These are phyloP conservation scores for Xylariaceae sp. DNA, from an alignment of 2,329 filamentous ascomycete genomes.

Conservation along the genomic window DNA sequence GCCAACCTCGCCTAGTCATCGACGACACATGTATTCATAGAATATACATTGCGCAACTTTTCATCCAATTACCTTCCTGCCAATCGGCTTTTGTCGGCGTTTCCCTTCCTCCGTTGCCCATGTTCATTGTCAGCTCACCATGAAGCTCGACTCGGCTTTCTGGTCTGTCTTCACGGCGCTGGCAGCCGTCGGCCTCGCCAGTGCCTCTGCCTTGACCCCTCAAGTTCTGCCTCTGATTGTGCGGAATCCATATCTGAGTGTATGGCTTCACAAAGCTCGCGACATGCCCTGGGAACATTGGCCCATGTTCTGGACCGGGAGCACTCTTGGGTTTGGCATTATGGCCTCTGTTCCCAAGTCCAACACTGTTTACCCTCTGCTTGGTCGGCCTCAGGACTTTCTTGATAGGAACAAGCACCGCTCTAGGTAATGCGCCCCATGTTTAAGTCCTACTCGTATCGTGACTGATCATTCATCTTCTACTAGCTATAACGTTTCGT, in stretches of 20 bases:
- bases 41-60: constrained; percentile 4
- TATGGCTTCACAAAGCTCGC: constrained; percentile 63
- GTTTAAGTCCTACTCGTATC: too few relatives aligned
- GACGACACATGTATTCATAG: neutral
- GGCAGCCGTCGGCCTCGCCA: constrained; percentile 29
- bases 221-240: constrained; percentile 55
- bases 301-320: constrained; percentile 80
- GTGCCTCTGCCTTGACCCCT: constrained; percentile 50
- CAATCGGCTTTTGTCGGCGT: too few relatives aligned
- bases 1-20: too few relatives aligned
- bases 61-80: too few relatives aligned
- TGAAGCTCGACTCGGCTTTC: constrained; percentile 20
- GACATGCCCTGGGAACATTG: constrained; percentile 75
- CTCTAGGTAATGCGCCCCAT: constrained; percentile 14
- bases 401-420: constrained; percentile 17
- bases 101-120: neutral
- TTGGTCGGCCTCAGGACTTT: constrained; percentile 50
- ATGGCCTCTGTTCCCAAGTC: constrained; percentile 42
- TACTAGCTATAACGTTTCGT: constrained; percentile 33
- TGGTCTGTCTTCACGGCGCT: constrained; percentile 25
- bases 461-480: neutral
- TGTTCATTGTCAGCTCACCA: constrained; percentile 11
- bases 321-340: constrained; percentile 42
- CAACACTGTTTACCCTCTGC: constrained; percentile 42
- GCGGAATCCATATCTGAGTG: constrained; percentile 56